phyloP scores from a whole-genome alignment of 192 early-diverging fungal genomes.

The Chytriomyces sp. region DNA sequence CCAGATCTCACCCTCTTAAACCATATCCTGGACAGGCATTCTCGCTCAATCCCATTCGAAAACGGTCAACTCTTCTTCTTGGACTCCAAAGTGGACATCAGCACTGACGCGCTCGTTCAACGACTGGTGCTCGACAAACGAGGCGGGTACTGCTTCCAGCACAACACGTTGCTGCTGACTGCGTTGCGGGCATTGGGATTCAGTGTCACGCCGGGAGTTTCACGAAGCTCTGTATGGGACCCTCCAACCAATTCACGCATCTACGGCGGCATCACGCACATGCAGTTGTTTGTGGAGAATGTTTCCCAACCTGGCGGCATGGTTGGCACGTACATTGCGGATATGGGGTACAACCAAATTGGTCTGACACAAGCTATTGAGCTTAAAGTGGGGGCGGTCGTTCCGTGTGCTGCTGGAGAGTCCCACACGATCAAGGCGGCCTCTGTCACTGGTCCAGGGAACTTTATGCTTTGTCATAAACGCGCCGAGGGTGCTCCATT shows the following conservation, averaged over 20 bases:
- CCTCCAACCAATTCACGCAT: neutral
- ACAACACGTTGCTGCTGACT: slow-evolving; percentile 7
- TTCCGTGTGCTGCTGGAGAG: neutral
- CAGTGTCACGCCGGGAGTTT: neutral
- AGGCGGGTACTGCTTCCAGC: slow-evolving; percentile 19
- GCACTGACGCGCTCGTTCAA: neutral
- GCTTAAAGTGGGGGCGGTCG: neutral
- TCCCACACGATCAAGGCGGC: neutral
- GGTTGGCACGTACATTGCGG: neutral
- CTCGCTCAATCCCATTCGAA: slow-evolving; percentile 7
- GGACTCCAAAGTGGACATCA: neutral
- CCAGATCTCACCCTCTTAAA: neutral
- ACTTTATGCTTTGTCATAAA: slow-evolving; percentile 5
- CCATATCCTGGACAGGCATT: neutral
- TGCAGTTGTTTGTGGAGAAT: neutral
- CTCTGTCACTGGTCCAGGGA: neutral
- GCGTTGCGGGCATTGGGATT: neutral
- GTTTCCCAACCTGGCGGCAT: too few species aligned
- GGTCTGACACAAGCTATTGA: slow-evolving; percentile 13
- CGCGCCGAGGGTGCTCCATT: slow-evolving; percentile 9
- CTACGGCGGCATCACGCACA: slow-evolving; percentile 1
- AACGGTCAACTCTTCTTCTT: slow-evolving; percentile 4
- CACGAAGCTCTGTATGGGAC: slow-evolving; percentile 5
- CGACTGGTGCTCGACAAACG: neutral
- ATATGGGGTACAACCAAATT: neutral